These are phyloP conservation scores for Funneliformis caledonium DNA, from an alignment of 371 early-diverging fungal genomes.

Conservation along the genomic window DNA sequence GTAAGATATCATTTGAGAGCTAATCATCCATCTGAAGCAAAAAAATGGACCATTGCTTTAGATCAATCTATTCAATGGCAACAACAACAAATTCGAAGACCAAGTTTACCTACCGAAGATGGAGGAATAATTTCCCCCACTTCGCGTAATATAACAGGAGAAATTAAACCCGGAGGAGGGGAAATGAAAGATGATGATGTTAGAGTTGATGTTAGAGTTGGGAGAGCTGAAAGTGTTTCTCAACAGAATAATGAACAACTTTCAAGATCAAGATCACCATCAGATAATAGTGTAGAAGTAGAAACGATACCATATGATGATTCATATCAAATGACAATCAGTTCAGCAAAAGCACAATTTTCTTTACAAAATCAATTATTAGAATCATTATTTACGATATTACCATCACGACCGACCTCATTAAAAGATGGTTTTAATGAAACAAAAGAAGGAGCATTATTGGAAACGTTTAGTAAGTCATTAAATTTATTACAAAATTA, in stretches of 20 bases:
- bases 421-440: not conserved
- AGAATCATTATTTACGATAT: not conserved
- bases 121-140: not conserved
- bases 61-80: constrained; percentile 75
- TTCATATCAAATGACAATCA: constrained; percentile 21
- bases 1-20: constrained; percentile 72
- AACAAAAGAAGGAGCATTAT: not conserved
- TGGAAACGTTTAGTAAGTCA: constrained; percentile 33
- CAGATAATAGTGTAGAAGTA: constrained; percentile 24
- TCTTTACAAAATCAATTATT: constrained; percentile 42
- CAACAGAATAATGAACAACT: constrained; percentile 42
- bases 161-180: not conserved
- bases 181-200: not conserved
- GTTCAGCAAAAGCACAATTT: constrained; percentile 39
- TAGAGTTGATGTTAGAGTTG: not conserved
- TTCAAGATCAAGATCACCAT: constrained; percentile 41
- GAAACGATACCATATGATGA: constrained; percentile 34
- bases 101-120: constrained; percentile 9
- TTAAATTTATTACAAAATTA: constrained; percentile 36
- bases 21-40: constrained; percentile 66
- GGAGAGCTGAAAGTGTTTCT: constrained; percentile 37
- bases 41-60: constrained; percentile 77
- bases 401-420: not conserved
- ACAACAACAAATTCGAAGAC: constrained; percentile 43
- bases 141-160: not conserved